Conservation (phyloP, 2,329 filamentous ascomycete species). For the Beauveria bassiana region DNA sequence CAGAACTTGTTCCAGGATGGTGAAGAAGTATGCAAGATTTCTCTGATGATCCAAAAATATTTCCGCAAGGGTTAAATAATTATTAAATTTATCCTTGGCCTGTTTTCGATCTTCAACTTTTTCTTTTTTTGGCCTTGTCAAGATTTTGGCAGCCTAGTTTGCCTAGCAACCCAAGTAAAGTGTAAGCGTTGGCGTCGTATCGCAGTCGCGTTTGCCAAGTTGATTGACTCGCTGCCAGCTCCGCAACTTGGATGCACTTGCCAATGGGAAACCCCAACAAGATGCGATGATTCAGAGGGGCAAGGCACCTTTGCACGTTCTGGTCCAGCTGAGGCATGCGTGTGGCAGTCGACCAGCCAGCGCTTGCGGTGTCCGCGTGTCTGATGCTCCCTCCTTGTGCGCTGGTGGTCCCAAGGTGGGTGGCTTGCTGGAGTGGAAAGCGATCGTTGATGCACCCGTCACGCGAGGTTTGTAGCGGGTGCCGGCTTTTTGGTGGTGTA, state of each 20-base stretch:
- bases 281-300: background rate
- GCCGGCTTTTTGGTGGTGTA: background rate
- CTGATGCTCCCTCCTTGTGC: background rate
- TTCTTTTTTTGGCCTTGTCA: no score
- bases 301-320: no score
- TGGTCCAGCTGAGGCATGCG: slow-evolving; percentile 4
- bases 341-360: slow-evolving; percentile 3
- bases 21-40: no score
- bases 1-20: background rate
- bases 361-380: slow-evolving; percentile 5
- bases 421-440: background rate
- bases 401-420: background rate
- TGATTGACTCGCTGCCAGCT: slow-evolving; percentile 7
- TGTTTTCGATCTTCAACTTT: no score
- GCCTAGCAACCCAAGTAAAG: no score
- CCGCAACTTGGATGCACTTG: background rate
- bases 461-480: background rate
- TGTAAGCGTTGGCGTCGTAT: background rate
- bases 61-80: background rate
- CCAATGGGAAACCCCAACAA: background rate
- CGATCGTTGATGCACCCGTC: slow-evolving; percentile 8
- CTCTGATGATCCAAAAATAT: background rate
- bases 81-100: background rate
- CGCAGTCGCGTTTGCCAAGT: background rate
- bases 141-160: no score